Conservation (phyloP, 371 early-diverging fungal species). For the Mucor ambiguus region DNA sequence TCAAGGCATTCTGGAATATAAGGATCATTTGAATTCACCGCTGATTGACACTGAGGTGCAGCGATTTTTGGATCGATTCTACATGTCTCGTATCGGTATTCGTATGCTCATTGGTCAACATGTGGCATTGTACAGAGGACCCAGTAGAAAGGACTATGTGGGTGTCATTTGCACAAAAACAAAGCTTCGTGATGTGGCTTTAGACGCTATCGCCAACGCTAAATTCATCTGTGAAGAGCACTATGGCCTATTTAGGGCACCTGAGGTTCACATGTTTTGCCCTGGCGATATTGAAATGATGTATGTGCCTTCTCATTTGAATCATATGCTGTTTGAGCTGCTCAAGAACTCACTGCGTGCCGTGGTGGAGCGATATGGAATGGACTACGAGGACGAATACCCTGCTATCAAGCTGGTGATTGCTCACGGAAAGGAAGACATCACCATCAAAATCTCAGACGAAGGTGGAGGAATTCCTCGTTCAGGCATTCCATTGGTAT, state of each 20-base stretch:
- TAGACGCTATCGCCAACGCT: slow-evolving; percentile 93
- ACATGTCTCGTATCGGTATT: slow-evolving; percentile 97
- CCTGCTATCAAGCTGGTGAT: slow-evolving; percentile 93
- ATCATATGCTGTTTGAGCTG: slow-evolving; percentile 98
- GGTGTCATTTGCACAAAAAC: slow-evolving; percentile 96
- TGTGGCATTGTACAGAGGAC: slow-evolving; percentile 69
- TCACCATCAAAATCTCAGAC: slow-evolving; percentile 95
- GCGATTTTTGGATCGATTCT: slow-evolving; percentile 95
- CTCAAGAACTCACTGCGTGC: slow-evolving; percentile 96
- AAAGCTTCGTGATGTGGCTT: slow-evolving; percentile 73
- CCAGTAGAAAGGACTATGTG: slow-evolving; percentile 75
- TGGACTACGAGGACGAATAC: slow-evolving; percentile 82
- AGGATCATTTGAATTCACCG: slow-evolving; percentile 63
- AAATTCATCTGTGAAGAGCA: slow-evolving; percentile 91
- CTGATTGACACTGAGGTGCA: slow-evolving; percentile 84
- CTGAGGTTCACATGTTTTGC: slow-evolving; percentile 81
- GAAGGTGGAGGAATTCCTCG: slow-evolving; percentile 96
- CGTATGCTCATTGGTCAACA: slow-evolving; percentile 94
- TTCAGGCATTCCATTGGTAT: slow-evolving; percentile 87
- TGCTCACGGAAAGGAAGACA: slow-evolving; percentile 95
- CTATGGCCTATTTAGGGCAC: slow-evolving; percentile 85
- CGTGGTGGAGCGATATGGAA: slow-evolving; percentile 89
- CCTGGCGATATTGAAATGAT: slow-evolving; percentile 90
- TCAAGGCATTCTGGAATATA: slow-evolving; percentile 93
- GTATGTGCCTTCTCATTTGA: slow-evolving; percentile 95